Evolutionary conservation across 148 eudicot species (phyloP).

Genomic region (Amaranthus cruentus): DNA sequence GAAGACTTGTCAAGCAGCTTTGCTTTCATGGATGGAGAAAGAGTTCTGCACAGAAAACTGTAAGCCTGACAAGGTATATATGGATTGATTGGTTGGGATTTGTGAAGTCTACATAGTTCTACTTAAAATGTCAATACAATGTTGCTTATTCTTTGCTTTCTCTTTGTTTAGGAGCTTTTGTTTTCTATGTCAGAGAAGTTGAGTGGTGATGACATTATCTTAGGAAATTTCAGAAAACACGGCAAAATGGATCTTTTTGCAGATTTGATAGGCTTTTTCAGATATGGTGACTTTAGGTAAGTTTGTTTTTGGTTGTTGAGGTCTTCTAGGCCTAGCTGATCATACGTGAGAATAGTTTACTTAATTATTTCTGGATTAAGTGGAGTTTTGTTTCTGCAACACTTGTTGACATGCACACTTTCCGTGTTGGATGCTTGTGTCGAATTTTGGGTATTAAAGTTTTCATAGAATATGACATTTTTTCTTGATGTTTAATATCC

Average conservation of each 20-base stretch:
- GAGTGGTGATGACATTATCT: conserved; percentile 43
- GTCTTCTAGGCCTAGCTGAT: neutral
- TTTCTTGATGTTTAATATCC: neutral
- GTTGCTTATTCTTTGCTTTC: conserved; percentile 3
- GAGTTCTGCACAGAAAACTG: conserved; percentile 49
- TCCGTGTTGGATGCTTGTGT: neutral
- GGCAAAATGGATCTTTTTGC: conserved; percentile 85
- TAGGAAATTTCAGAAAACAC: conserved; percentile 46
- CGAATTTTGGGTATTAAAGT: neutral
- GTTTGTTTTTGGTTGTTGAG: conserved; percentile 3
- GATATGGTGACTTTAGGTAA: conserved; percentile 71
- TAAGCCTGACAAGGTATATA: conserved; percentile 55
- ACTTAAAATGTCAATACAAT: neutral
- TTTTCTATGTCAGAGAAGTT: conserved; percentile 57
- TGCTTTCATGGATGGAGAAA: conserved; percentile 71
- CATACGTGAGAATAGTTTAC: neutral
- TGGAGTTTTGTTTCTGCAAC: neutral
- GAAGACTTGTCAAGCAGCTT: conserved; percentile 56
- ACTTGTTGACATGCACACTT: neutral
- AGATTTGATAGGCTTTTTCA: conserved; percentile 63
- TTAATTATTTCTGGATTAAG: neutral
- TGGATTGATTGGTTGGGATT: neutral
- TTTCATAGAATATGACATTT: neutral
- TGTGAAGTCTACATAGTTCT: conserved; percentile 4
- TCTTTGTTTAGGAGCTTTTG: conserved; percentile 50